Percentiles rank a stretch among this genome's conserved stretches.
Conservation (phyloP, 257 asterid species). For the Anisodus acutangulus region DNA sequence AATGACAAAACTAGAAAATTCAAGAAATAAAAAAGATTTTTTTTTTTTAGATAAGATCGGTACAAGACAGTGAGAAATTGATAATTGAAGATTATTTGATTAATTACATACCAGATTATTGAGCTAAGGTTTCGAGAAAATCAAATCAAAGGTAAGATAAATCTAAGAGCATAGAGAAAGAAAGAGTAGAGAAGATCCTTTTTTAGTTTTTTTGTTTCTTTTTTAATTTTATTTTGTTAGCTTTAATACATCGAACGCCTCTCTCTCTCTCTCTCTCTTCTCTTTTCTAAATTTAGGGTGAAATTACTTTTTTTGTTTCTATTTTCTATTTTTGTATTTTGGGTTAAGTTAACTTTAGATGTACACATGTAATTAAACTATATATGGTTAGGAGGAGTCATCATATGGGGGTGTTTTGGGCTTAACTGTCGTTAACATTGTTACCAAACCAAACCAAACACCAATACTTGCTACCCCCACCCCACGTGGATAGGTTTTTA, state of each 20-base stretch:
- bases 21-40: not conserved
- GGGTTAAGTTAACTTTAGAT: constrained; percentile 22
- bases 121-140: constrained; percentile 53
- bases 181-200: constrained; percentile 55
- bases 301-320: not conserved
- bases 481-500: not conserved
- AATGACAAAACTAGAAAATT: constrained; percentile 16
- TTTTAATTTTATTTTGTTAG: constrained; percentile 37
- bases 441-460: constrained; percentile 19
- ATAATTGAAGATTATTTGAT: constrained; percentile 32
- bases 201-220: constrained; percentile 26
- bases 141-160: constrained; percentile 48
- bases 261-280: not conserved
- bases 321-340: constrained; percentile 9
- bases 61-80: not conserved
- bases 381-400: constrained; percentile 5
- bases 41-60: constrained; percentile 26
- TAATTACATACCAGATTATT: constrained; percentile 67
- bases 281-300: not conserved
- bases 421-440: constrained; percentile 30
- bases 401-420: not conserved
- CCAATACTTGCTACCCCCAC: constrained; percentile 16
- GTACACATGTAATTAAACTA: constrained; percentile 16
- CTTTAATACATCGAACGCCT: constrained; percentile 33
- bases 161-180: constrained; percentile 67